These are phyloP conservation scores for Entophlyctis luteolus DNA, from an alignment of 192 early-diverging fungal genomes.

Conservation along the genomic window DNA sequence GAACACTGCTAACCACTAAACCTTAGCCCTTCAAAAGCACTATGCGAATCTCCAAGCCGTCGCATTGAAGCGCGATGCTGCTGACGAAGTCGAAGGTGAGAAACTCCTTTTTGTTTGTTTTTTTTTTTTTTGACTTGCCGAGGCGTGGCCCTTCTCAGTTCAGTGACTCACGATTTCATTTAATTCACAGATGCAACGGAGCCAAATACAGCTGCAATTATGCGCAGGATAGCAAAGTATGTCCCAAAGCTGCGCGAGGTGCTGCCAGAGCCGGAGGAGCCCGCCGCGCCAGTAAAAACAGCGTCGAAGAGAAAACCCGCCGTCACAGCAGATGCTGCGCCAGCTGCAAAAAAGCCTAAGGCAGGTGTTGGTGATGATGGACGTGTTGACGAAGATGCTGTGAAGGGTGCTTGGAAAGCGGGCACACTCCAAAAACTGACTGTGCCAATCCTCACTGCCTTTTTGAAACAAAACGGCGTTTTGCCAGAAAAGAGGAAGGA, in stretches of 20 bases:
- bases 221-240: slow-evolving; percentile 8
- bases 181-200: slow-evolving; percentile 4
- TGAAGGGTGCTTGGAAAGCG: not conserved
- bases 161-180: not conserved
- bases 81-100: slow-evolving; percentile 39
- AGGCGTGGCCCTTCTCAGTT: not conserved
- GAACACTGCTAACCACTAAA: not conserved
- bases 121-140: not conserved
- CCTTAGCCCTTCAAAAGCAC: slow-evolving; percentile 41
- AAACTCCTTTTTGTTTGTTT: not conserved
- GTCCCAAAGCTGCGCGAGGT: not conserved
- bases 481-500: slow-evolving; percentile 10
- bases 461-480: slow-evolving; percentile 12
- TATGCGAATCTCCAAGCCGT: slow-evolving; percentile 49
- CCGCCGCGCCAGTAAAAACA: not conserved
- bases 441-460: slow-evolving; percentile 10
- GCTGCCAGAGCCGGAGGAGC: slow-evolving; percentile 8
- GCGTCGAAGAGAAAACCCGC: not conserved
- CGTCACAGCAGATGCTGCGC: not conserved
- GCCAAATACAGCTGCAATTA: slow-evolving; percentile 10
- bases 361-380: not conserved
- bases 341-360: not conserved
- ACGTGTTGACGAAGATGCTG: not conserved
- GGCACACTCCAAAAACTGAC: slow-evolving; percentile 17
- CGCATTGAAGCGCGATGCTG: slow-evolving; percentile 33